Conservation (phyloP, 2,329 filamentous ascomycete species). For the Thelonectria rubi region DNA sequence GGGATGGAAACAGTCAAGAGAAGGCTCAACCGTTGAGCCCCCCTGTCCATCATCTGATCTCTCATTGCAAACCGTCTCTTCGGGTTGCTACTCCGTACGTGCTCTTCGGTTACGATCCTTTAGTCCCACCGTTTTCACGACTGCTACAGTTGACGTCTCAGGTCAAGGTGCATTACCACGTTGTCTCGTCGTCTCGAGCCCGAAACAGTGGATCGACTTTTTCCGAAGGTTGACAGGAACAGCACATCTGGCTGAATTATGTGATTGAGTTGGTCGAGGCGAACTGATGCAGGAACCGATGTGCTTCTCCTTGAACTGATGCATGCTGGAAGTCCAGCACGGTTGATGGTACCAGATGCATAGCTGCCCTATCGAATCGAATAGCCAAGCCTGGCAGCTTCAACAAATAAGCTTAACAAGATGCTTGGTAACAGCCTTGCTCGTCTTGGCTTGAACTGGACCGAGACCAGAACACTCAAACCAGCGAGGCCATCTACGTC, state of each 20-base stretch:
- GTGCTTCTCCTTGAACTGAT: background rate
- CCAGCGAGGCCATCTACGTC: background rate
- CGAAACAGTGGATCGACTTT: background rate
- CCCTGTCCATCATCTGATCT: background rate
- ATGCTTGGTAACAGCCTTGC: background rate
- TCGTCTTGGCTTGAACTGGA: background rate
- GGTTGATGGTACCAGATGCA: background rate
- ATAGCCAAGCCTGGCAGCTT: background rate
- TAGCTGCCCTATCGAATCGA: background rate
- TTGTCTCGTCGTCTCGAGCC: background rate
- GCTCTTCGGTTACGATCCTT: background rate
- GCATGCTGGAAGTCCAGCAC: background rate
- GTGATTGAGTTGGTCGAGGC: background rate
- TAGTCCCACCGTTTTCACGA: constrained; percentile 6
- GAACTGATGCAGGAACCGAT: background rate
- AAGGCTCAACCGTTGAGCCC: background rate
- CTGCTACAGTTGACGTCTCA: constrained; percentile 9
- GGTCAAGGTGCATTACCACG: constrained; percentile 1
- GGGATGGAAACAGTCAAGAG: background rate
- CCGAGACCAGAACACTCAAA: background rate
- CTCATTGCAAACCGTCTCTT: background rate
- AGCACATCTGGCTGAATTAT: background rate
- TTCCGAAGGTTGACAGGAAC: background rate
- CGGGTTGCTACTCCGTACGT: background rate
- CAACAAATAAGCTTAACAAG: background rate